Conservation (phyloP, 176 grass and related monocot genomes). For the Bromus sterilis region DNA sequence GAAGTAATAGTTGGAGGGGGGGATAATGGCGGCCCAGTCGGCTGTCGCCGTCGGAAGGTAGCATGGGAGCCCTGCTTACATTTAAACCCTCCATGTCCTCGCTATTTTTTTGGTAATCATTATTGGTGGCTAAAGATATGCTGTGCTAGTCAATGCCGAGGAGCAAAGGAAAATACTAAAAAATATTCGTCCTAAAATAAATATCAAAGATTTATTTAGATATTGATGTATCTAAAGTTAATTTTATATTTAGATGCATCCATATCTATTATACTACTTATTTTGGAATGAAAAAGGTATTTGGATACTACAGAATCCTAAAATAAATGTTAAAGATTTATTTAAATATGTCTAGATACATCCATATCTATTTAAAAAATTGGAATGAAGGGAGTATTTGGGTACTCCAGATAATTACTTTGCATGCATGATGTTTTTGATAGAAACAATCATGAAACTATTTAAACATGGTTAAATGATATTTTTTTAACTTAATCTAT, state of each 20-base stretch:
- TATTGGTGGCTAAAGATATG: conserved; percentile 5
- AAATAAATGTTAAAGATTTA: too few species aligned
- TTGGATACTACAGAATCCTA: too few species aligned
- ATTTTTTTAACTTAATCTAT: too few species aligned
- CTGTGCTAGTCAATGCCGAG: neutral
- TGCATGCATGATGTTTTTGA: neutral
- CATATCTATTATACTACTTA: too few species aligned
- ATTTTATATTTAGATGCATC: too few species aligned
- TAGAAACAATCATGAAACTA: neutral
- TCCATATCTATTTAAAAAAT: too few species aligned
- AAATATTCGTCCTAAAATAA: too few species aligned
- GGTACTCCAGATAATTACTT: neutral
- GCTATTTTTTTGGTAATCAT: conserved; percentile 25
- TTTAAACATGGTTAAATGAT: neutral
- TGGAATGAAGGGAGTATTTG: too few species aligned
- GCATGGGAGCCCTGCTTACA: conserved; percentile 17
- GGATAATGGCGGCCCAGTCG: conserved; percentile 40
- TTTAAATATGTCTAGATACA: too few species aligned
- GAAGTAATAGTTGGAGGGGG: conserved; percentile 2
- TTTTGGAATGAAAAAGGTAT: too few species aligned
- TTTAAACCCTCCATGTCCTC: conserved; percentile 35
- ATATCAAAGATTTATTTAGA: too few species aligned
- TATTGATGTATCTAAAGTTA: too few species aligned
- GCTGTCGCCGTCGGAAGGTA: conserved; percentile 49
- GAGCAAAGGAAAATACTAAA: neutral